Conservation (phyloP, 768 basidiomycete species). For the Coprinopsis sp. region DNA sequence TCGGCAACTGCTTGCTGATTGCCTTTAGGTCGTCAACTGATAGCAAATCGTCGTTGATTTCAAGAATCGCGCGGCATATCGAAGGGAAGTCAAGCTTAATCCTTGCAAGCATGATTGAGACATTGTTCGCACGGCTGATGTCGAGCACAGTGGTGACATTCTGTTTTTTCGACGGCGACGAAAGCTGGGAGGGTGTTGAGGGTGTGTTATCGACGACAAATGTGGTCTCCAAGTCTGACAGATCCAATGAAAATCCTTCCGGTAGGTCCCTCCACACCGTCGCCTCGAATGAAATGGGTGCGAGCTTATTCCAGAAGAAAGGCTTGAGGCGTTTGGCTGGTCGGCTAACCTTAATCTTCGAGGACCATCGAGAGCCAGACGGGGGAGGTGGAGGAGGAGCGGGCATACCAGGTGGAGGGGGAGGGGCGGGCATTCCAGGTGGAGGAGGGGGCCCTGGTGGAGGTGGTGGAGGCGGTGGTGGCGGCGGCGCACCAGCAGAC, state of each 20-base stretch:
- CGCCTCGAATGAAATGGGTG: constrained; percentile 27
- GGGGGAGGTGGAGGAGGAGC: constrained; percentile 39
- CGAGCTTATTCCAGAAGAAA: constrained; percentile 88
- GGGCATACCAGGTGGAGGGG: constrained; percentile 15
- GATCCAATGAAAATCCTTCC: constrained; percentile 40
- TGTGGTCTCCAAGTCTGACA: constrained; percentile 69
- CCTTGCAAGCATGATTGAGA: constrained; percentile 81
- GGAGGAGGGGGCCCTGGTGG: constrained; percentile 27
- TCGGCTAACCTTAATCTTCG: constrained; percentile 29
- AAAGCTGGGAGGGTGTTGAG: constrained; percentile 37
- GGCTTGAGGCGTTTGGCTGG: constrained; percentile 68
- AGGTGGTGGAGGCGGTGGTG: constrained; percentile 26
- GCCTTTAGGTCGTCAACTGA: constrained; percentile 73
- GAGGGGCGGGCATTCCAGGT: constrained; percentile 31
- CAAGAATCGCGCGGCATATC: constrained; percentile 68
- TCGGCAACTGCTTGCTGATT: constrained; percentile 72
- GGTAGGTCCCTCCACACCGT: constrained; percentile 71
- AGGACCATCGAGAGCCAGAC: constrained; percentile 29
- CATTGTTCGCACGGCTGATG: constrained; percentile 78
- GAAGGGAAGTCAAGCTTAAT: constrained; percentile 61
- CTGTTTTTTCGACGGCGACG: constrained; percentile 49
- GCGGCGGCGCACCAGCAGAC: constrained; percentile 20
- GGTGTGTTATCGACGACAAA: constrained; percentile 57
- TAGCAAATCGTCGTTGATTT: constrained; percentile 63
- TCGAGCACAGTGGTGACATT: constrained; percentile 69